Conservation (phyloP, 2,329 filamentous ascomycete genomes). For the Monosporascus cannonballus region DNA sequence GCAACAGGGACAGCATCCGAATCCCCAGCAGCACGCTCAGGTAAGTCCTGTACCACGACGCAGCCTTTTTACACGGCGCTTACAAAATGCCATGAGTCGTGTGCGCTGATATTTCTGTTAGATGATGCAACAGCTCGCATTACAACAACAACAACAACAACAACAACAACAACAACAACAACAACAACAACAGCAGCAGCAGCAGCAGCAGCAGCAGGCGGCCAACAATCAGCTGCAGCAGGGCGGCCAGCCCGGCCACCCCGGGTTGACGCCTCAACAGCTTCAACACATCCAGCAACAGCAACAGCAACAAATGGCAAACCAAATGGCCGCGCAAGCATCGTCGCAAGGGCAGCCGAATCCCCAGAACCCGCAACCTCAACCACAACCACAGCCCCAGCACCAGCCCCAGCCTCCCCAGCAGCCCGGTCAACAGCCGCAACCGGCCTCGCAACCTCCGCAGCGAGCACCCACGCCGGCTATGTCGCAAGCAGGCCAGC, state of each 20-base stretch:
- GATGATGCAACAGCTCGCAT: slow-evolving; percentile 25
- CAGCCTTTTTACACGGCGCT: not conserved
- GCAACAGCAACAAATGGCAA: slow-evolving; percentile 30
- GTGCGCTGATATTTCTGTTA: slow-evolving; percentile 1
- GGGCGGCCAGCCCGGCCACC: slow-evolving; percentile 25
- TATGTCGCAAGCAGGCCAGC: slow-evolving; percentile 30
- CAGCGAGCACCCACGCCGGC: slow-evolving; percentile 23
- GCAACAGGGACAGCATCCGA: slow-evolving; percentile 24
- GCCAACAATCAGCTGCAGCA: slow-evolving; percentile 36
- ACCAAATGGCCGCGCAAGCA: slow-evolving; percentile 32
- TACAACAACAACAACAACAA: slow-evolving; percentile 36
- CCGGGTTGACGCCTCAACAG: slow-evolving; percentile 34
- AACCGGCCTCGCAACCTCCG: slow-evolving; percentile 19
- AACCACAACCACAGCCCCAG: slow-evolving; percentile 20
- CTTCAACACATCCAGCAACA: slow-evolving; percentile 33
- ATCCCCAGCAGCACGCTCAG: slow-evolving; percentile 20
- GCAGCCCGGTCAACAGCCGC: slow-evolving; percentile 30
- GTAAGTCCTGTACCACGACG: slow-evolving; percentile 10
- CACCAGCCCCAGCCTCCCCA: slow-evolving; percentile 28
- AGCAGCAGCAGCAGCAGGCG: too few species aligned
- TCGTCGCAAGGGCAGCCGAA: slow-evolving; percentile 34
- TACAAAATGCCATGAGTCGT: not conserved
- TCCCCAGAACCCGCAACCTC: slow-evolving; percentile 30
- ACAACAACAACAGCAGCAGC: slow-evolving; percentile 35
- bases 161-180: slow-evolving; percentile 36